Base-by-base conservation (phyloP, 495 filamentous ascomycete species). In the Letharia lupina region DNA sequence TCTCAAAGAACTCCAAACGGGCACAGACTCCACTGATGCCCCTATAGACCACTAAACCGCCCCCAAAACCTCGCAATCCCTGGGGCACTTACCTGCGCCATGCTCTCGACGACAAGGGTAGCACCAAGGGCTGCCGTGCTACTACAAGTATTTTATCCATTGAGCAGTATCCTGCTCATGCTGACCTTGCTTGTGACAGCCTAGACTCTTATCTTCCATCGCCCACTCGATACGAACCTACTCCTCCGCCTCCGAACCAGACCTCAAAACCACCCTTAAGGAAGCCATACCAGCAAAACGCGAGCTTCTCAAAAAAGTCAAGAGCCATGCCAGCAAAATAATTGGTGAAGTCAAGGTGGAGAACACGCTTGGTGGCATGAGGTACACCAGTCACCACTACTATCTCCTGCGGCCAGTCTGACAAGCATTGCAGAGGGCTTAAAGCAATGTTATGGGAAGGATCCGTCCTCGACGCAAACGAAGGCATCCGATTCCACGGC, bases 371-470 rank as follows among this genome's bases (percentile, higher is more conserved):
- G 95, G 95, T 68, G 94, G 94, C 72, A 98, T 98, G 94, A 90
- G 93, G 83, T 83, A 40, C 62, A 15, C 10, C 3, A 62, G 3
- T 11, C n/a, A 23, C 31, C 42, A 35, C 33, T 28, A 20, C 28
- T 42, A 20, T 37, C 20, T 42, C 16, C 39, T 18, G 12, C 0
- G 1, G 28, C 0, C 35, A 3, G 11, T 56, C 61, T 75, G 48
- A 76, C 68, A 48, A 12, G 42, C 13, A 47, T 31, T 35, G 60
- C 44, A 85, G 85, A 77, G 93, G 93, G 10, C 83, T 98, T 35
- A 98, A 96, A 78, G 88, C 91, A 69, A 97, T 98, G 91, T 82
- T 98, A 61, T 98, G 94, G 94, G 94, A 98, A 78, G 94, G 95
- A 37, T 96, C 92, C 16, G 94, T 98, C 11, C 89, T 98, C 41